phyloP scores from a whole-genome alignment of 345 rosid species.

The Anastatica hierochuntica region DNA sequence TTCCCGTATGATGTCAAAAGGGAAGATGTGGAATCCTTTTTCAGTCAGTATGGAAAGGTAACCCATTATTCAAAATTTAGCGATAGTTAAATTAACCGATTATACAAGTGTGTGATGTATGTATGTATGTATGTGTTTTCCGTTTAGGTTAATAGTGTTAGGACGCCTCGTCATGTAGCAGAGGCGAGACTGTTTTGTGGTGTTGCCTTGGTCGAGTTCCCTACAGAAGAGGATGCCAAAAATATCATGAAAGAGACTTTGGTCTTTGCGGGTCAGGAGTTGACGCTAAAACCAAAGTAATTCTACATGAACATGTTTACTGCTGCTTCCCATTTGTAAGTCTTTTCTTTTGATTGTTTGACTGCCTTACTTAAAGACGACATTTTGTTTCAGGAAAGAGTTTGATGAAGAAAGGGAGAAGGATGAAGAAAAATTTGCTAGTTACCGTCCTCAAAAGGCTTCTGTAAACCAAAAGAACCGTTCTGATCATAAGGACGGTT shows the following conservation, averaged over 20 bases:
- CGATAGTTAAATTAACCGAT: neutral
- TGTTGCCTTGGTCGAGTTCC: slow-evolving; percentile 78
- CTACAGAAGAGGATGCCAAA: slow-evolving; percentile 64
- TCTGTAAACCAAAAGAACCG: slow-evolving; percentile 41
- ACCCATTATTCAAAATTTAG: neutral
- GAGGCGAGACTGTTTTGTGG: slow-evolving; percentile 68
- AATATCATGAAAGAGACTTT: slow-evolving; percentile 45
- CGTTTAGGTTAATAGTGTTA: slow-evolving; percentile 72
- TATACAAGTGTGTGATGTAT: neutral
- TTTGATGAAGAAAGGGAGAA: slow-evolving; percentile 66
- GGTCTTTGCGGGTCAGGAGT: slow-evolving; percentile 59
- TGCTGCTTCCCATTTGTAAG: neutral
- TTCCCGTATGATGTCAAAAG: slow-evolving; percentile 48
- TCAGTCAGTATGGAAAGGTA: slow-evolving; percentile 66
- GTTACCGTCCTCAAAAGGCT: slow-evolving; percentile 27
- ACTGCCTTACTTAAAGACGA: neutral
- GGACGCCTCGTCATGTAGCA: slow-evolving; percentile 78
- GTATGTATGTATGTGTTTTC: neutral
- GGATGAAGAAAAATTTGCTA: slow-evolving; percentile 38
- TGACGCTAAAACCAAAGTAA: slow-evolving; percentile 79
- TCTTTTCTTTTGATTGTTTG: neutral
- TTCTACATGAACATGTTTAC: slow-evolving; percentile 11
- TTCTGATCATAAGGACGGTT: slow-evolving; percentile 30
- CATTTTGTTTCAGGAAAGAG: slow-evolving; percentile 47
- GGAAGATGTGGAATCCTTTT: slow-evolving; percentile 68